Percentiles rank a stretch among this genome's conserved stretches.
phyloP scores from a whole-genome alignment of 202 grass and related monocot species.

The Schoenoplectus triqueter region DNA sequence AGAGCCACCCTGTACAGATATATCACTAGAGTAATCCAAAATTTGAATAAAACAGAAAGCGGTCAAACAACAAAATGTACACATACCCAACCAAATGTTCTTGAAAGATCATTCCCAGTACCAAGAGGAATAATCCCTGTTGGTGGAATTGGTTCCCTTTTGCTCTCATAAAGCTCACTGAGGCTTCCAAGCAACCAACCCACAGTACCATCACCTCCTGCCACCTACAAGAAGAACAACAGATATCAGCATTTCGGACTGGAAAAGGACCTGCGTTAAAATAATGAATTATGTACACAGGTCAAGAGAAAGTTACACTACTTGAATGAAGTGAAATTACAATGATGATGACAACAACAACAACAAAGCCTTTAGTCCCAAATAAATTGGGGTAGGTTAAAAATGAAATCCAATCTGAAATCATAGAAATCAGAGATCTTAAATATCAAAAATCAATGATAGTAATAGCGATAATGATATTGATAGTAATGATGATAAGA shows the following conservation, averaged over 20 bases:
- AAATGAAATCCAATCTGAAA: no score
- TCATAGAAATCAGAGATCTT: no score
- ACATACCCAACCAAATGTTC: slow-evolving; percentile 97
- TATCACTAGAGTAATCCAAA: slow-evolving; percentile 41
- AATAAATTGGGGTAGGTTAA: no score
- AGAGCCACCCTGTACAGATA: slow-evolving; percentile 74
- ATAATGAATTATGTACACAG: background rate
- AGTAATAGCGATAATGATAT: no score
- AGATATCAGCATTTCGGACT: background rate
- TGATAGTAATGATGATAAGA: no score
- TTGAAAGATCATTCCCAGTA: slow-evolving; percentile 92
- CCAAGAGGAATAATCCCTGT: slow-evolving; percentile 97
- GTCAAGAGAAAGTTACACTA: background rate
- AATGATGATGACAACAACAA: background rate
- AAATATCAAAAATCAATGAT: no score
- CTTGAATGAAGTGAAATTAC: background rate
- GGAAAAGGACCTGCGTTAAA: background rate
- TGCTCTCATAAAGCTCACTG: slow-evolving; percentile 70
- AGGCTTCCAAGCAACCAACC: slow-evolving; percentile 94
- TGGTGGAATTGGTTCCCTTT: slow-evolving; percentile 86
- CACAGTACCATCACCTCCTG: slow-evolving; percentile 96
- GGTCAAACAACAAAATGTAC: slow-evolving; percentile 16
- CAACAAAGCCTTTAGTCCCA: no score
- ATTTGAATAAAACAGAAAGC: background rate
- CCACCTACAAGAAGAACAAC: slow-evolving; percentile 61